Base-by-base conservation (phyloP, 768 basidiomycete species). In the Termitomyces sp. region DNA sequence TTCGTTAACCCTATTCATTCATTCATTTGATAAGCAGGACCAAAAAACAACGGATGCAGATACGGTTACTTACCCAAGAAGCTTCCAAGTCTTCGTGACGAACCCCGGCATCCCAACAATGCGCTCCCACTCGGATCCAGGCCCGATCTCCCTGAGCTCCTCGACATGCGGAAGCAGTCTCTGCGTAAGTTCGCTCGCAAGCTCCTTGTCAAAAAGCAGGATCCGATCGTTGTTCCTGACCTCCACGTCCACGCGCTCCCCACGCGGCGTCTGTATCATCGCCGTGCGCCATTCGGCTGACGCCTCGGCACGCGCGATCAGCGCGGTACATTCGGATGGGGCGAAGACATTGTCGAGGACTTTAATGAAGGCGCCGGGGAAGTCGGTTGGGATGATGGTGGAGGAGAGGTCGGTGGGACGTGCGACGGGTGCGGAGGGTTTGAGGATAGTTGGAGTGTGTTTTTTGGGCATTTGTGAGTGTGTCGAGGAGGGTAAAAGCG, bases 301-400 rank as follows among this genome's bases (percentile, higher is more conserved):
- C 0, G 71, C 60, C 14, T 61, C 57, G 3, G 75, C 74, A 1
- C 68, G 67, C 3, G 64, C 61, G 17, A 71, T 57, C 9, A 77
- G 63, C 14, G 66, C 50, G 1, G 58, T 59, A 53, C 77, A 77
- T 64, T 79, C 77, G 19, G 68, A 62, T 1, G 66, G 62, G 0
- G 70, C 71, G 47, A 77, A 71, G 5, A 75, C 65, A 53, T 75
- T 62, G 65, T 77, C 76, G 14, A 79, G 51, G 32, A 79, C 56
- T 35, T 66, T 66, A 17, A 76, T 75, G 53, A 72, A 77, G 46
- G 68, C 68, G 32, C 65, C 66, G 5, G 63, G 58, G 59, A 75
- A 77, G 34, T 65, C 55, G 3, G 50, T 56, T 37, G 63, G 62
- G 17, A 77, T 55, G 1, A 64, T 35, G 1, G 75, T 74, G 12